A percentile compares a stretch with the other conserved stretches of the same genome.
Conservation (phyloP, 768 basidiomycete species). For the Mycena filopes region DNA sequence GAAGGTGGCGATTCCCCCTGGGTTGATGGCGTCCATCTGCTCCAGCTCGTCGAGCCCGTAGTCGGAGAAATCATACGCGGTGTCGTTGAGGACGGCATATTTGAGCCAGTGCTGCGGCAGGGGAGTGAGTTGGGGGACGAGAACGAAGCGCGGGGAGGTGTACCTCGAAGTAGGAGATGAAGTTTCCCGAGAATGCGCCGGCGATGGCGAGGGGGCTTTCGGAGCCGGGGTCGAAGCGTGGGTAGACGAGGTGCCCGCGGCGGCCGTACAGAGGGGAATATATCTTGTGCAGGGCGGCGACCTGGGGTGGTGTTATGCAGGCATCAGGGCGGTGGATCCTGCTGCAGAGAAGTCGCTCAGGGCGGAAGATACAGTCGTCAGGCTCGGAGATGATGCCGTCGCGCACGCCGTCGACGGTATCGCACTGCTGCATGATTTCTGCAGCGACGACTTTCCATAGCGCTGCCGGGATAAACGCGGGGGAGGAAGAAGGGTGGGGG, state of each 20-base stretch:
- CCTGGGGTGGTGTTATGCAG: constrained; percentile 36
- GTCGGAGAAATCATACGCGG: constrained; percentile 15
- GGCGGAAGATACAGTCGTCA: constrained; percentile 27
- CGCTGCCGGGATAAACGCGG: constrained; percentile 26
- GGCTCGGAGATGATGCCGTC: constrained; percentile 33
- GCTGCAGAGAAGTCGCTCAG: constrained; percentile 34
- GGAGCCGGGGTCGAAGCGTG: constrained; percentile 32
- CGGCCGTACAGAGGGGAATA: constrained; percentile 34
- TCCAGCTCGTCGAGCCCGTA: constrained; percentile 23
- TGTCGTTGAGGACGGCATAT: constrained; percentile 28
- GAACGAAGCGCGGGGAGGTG: too few relatives aligned
- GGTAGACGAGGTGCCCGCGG: constrained; percentile 30
- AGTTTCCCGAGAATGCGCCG: constrained; percentile 1
- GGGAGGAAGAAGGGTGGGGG: constrained; percentile 11
- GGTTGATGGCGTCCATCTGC: constrained; percentile 12
- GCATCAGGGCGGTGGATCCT: neutral
- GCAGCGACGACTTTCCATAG: constrained; percentile 32
- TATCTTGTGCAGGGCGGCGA: constrained; percentile 35
- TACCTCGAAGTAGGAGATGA: neutral
- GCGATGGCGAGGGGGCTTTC: constrained; percentile 3
- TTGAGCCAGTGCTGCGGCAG: constrained; percentile 23
- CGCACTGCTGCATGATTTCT: constrained; percentile 29
- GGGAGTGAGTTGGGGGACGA: neutral
- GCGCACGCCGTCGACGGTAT: constrained; percentile 25
- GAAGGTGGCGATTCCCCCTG: constrained; percentile 30